Base-by-base conservation (phyloP, 2,329 filamentous ascomycete genomes). In the Mycosphaerella sp. region DNA sequence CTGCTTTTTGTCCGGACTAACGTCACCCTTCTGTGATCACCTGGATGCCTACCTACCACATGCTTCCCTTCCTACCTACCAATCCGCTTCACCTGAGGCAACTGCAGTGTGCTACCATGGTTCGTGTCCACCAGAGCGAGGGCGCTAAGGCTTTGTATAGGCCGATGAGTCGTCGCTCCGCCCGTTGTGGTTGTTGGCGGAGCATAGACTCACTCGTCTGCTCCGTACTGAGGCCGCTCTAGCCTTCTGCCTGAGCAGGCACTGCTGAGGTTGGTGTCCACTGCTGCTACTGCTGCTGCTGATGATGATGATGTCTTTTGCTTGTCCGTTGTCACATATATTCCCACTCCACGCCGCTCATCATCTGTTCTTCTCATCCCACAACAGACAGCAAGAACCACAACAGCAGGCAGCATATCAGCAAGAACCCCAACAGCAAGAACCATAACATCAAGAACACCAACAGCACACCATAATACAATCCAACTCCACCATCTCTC, bases 231-330 rank as follows among this genome's bases (percentile, higher is more conserved):
- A 53, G 50, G 50, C 50, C 50, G 50, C 50, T 53, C 36, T 39
- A 45, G 29, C 42, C 43, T 43, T 46, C 50, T 53, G 50, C 50
- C 50, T 53, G 50, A 36, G 21, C 31, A 53, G 50, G 50, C 50
- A 53, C 34, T 38, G 50, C 45, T 14, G 34, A 41, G 36, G 14
- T 21, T 23, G 21, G 23, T 45, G 49, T 31, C 34, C 43, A 53
- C 21, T 21, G 21, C 21, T 21, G 21, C 21, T 21, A 2, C 21
- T 21, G 14, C 14, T 17, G 14, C 14, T 17, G 14, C 14, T 17
- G 14, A 1, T 17, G 14, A 53, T 53, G 50, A 29, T 17, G 26
- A 8, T 31, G 6, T 17, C 14, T 23, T 38, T 21, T 21, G 21
- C 21, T 6, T 17, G 12, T 36, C 43, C 9, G 36, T 29, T 23